Evolutionary conservation across 176 grass and related monocot genomes (phyloP).

Genomic region (Carex kokanica): DNA sequence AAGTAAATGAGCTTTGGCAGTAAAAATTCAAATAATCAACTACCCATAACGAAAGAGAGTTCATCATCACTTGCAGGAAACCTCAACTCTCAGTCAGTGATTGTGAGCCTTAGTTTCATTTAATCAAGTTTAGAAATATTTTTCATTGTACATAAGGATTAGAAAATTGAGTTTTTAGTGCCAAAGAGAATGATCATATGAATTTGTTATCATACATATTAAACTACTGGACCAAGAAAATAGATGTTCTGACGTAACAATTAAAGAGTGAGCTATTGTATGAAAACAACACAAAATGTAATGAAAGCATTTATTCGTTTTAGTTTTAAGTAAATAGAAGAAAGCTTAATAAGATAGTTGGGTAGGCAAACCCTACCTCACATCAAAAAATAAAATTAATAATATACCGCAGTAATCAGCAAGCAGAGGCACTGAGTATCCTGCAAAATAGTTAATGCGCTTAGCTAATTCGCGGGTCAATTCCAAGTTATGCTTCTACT

Average conservation of each 20-base stretch:
- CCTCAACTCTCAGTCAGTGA: no score
- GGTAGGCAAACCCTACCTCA: conserved; percentile 13
- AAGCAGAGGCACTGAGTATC: no score
- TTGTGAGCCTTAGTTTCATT: no score
- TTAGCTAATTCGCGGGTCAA: conserved; percentile 92
- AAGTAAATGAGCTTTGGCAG: no score
- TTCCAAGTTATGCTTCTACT: conserved; percentile 97
- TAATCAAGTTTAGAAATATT: no score
- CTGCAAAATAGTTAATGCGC: conserved; percentile 69
- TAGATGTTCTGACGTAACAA: not conserved
- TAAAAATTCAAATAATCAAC: no score
- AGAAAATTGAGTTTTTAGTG: no score
- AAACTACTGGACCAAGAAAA: not conserved
- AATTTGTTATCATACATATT: not conserved
- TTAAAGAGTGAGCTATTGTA: not conserved
- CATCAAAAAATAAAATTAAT: no score
- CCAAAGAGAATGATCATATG: not conserved
- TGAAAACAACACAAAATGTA: not conserved
- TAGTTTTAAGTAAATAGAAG: not conserved
- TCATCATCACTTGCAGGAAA: no score
- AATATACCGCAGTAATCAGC: no score
- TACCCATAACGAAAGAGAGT: no score
- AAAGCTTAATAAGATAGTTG: conserved; percentile 5
- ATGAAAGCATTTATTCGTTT: not conserved
- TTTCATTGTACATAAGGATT: no score